Conservation (phyloP, 2,329 filamentous ascomycete genomes). For the Microthyrium microscopicum region DNA sequence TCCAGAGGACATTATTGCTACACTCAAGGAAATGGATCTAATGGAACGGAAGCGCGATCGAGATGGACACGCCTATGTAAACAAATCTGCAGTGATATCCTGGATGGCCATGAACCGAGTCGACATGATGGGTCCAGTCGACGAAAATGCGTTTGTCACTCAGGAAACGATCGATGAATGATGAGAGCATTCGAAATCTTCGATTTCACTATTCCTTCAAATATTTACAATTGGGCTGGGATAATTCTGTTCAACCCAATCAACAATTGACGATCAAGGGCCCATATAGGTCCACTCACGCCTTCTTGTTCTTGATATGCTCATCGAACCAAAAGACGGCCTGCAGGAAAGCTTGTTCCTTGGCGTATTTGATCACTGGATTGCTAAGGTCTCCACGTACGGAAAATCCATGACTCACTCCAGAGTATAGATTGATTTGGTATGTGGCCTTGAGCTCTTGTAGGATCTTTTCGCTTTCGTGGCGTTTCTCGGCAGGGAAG, state of each 20-base stretch:
- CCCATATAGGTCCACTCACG: neutral
- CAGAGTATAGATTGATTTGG: constrained; percentile 62
- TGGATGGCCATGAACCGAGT: constrained; percentile 52
- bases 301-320: constrained; percentile 27
- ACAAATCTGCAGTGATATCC: constrained; percentile 41
- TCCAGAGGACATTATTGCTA: constrained; percentile 63
- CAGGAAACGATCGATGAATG: too few species aligned
- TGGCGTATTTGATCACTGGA: constrained; percentile 46
- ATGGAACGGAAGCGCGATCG: constrained; percentile 38
- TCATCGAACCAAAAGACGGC: constrained; percentile 63
- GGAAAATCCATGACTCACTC: constrained; percentile 58
- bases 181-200: too few species aligned
- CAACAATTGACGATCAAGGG: too few species aligned
- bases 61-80: constrained; percentile 32
- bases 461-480: constrained; percentile 43
- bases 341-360: constrained; percentile 68
- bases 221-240: too few species aligned
- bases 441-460: constrained; percentile 39
- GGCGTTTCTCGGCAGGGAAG: constrained; percentile 39
- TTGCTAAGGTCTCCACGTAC: constrained; percentile 48
- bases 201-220: too few species aligned
- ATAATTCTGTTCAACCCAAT: too few species aligned
- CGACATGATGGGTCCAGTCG: constrained; percentile 29
- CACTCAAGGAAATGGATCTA: constrained; percentile 66
- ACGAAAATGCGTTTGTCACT: constrained; percentile 4